Evolutionary conservation across 1,284 basidiomycete species (phyloP).

Genomic region (Dichomitus squalens): DNA sequence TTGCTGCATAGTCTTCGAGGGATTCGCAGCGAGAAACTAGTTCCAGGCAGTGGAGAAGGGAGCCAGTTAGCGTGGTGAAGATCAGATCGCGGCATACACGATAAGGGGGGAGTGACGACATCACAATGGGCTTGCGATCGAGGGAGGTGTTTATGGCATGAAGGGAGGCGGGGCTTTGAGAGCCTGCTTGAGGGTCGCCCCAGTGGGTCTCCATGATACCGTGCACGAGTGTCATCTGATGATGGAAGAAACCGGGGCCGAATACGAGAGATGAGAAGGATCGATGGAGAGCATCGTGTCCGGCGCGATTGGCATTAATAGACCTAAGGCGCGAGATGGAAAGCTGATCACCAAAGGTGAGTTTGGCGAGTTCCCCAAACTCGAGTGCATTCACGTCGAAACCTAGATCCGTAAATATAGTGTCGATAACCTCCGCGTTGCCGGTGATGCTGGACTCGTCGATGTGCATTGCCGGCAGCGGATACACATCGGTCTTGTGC

Average conservation of each 20-base stretch:
- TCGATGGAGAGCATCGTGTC: background rate
- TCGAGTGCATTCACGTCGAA: conserved; percentile 12
- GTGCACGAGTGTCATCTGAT: conserved; percentile 4
- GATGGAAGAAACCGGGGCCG: conserved; percentile 6
- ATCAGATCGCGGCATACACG: conserved; percentile 38
- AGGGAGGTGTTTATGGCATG: conserved; percentile 35
- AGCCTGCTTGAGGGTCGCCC: conserved; percentile 7
- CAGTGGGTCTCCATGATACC: conserved; percentile 24
- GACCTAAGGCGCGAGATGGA: conserved; percentile 3
- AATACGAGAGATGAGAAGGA: background rate
- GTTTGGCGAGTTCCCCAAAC: background rate
- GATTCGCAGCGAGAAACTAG: conserved; percentile 27
- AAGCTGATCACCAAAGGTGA: conserved; percentile 1
- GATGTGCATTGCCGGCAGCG: conserved; percentile 41
- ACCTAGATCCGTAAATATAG: conserved; percentile 32
- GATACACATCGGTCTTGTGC: conserved; percentile 31
- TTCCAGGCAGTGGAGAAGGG: conserved; percentile 38
- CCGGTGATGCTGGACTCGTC: conserved; percentile 40
- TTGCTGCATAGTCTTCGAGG: conserved; percentile 27
- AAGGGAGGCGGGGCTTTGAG: conserved; percentile 35
- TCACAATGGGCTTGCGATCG: conserved; percentile 35
- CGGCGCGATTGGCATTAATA: background rate
- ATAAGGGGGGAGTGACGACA: conserved; percentile 36
- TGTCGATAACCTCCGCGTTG: conserved; percentile 37
- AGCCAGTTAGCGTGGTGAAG: conserved; percentile 38